These are phyloP conservation scores for Cryptococcus hybrid DNA, from an alignment of 1,284 basidiomycete genomes.

Conservation along the genomic window DNA sequence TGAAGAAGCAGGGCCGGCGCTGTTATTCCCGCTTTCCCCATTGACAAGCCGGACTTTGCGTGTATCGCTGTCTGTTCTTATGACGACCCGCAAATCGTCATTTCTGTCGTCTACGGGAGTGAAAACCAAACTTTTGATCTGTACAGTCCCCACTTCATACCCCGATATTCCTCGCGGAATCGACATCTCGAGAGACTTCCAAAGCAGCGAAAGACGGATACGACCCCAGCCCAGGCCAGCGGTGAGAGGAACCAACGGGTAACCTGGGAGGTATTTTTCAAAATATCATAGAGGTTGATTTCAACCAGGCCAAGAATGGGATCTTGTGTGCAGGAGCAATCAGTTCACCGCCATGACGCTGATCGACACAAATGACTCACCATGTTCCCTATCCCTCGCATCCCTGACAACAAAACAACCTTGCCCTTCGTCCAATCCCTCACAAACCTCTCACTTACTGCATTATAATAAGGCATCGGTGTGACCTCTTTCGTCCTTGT, in stretches of 20 bases:
- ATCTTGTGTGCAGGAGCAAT: slow-evolving; percentile 19
- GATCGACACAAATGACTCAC: slow-evolving; percentile 12
- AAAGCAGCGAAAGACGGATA: slow-evolving; percentile 47
- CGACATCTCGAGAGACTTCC: slow-evolving; percentile 48
- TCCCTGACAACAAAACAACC: slow-evolving; percentile 51
- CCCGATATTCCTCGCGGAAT: slow-evolving; percentile 39
- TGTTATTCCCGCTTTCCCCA: neutral
- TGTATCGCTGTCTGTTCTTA: slow-evolving; percentile 2
- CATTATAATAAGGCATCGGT: slow-evolving; percentile 53
- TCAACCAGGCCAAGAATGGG: slow-evolving; percentile 43
- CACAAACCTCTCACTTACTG: slow-evolving; percentile 53
- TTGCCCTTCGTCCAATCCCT: slow-evolving; percentile 52
- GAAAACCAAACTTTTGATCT: slow-evolving; percentile 20
- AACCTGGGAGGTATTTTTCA: slow-evolving; percentile 16
- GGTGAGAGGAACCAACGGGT: slow-evolving; percentile 42
- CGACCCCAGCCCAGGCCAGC: slow-evolving; percentile 48
- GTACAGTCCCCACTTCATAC: slow-evolving; percentile 45
- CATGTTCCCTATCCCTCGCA: slow-evolving; percentile 49
- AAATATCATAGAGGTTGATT: slow-evolving; percentile 30
- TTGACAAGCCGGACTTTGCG: neutral
- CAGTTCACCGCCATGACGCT: neutral
- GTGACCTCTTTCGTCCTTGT: slow-evolving; percentile 52
- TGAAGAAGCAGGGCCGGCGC: neutral
- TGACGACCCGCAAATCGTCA: neutral
- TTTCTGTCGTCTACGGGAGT: neutral